Evolutionary conservation across 495 filamentous ascomycete genomes (phyloP).

Genomic region (Annulohypoxylon stygium): DNA sequence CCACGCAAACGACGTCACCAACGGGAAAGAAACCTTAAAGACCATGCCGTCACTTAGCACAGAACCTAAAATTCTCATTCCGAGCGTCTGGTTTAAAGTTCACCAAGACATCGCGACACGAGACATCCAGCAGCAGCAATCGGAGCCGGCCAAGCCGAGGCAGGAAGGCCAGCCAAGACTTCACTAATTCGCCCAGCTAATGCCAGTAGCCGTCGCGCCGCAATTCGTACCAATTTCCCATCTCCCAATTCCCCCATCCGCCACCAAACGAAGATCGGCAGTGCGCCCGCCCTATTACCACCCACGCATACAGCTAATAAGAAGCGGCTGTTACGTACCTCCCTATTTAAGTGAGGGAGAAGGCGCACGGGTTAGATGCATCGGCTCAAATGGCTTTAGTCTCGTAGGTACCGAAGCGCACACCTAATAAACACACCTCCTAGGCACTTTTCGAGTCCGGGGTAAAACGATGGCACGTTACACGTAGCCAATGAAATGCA

Average conservation of each 20-base stretch:
- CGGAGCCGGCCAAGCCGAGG: background rate
- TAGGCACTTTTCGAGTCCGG: conserved; percentile 30
- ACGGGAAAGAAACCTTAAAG: background rate
- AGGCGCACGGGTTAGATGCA: background rate
- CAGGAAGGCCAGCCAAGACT: background rate
- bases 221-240: conserved; percentile 1
- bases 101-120: background rate
- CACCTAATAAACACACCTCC: no score
- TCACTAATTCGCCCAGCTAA: background rate
- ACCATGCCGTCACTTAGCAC: background rate
- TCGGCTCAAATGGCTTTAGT: background rate
- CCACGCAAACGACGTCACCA: background rate
- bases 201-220: background rate
- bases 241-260: background rate
- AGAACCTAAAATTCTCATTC: background rate
- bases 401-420: conserved; percentile 4
- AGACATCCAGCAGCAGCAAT: background rate
- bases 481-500: conserved; percentile 39
- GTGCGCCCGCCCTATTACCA: conserved; percentile 6
- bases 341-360: conserved; percentile 1
- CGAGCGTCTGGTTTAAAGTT: background rate
- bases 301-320: background rate
- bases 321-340: background rate
- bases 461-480: conserved; percentile 50
- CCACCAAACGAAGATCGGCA: conserved; percentile 1